Percentiles rank a stretch among this genome's conserved stretches.
phyloP scores from a whole-genome alignment of 257 asterid species.

The Schizonepeta tenuifolia region DNA sequence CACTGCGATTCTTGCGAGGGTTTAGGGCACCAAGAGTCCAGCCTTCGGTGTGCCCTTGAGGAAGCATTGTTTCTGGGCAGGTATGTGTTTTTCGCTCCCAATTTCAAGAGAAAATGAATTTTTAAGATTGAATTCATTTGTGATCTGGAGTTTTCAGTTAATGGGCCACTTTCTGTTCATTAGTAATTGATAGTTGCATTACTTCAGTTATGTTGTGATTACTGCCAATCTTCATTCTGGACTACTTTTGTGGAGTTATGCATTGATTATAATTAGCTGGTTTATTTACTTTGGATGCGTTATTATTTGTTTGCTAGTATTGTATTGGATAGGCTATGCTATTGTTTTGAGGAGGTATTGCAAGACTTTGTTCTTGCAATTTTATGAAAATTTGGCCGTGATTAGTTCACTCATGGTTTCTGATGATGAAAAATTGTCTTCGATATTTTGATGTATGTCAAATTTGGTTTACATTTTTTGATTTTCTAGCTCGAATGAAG shows the following conservation, averaged over 20 bases:
- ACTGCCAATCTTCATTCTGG: conserved; percentile 17
- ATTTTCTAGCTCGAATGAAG: background rate
- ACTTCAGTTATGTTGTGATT: background rate
- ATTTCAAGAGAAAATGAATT: background rate
- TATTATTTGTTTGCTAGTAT: conserved; percentile 1
- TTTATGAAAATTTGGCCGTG: background rate
- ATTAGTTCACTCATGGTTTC: conserved; percentile 20
- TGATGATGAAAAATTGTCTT: conserved; percentile 22
- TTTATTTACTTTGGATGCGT: conserved; percentile 8
- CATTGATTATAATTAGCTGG: background rate
- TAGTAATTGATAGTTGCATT: conserved; percentile 7
- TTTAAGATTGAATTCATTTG: conserved; percentile 7
- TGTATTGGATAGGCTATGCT: background rate
- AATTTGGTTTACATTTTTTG: background rate
- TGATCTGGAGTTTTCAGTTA: conserved; percentile 17
- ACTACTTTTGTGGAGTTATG: background rate
- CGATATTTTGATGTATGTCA: background rate
- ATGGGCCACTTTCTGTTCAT: conserved; percentile 22
- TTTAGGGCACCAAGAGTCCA: conserved; percentile 98
- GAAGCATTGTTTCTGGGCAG: conserved; percentile 86
- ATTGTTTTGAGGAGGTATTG: background rate
- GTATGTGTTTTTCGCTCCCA: conserved; percentile 36
- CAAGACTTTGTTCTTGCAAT: conserved; percentile 14
- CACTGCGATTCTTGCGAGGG: conserved; percentile 93
- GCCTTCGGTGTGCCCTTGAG: conserved; percentile 99